A percentile compares a stretch with the other conserved stretches of the same genome.
Evolutionary conservation across 2,329 filamentous ascomycete genomes (phyloP).

Genomic region (Xylaria polymorpha): DNA sequence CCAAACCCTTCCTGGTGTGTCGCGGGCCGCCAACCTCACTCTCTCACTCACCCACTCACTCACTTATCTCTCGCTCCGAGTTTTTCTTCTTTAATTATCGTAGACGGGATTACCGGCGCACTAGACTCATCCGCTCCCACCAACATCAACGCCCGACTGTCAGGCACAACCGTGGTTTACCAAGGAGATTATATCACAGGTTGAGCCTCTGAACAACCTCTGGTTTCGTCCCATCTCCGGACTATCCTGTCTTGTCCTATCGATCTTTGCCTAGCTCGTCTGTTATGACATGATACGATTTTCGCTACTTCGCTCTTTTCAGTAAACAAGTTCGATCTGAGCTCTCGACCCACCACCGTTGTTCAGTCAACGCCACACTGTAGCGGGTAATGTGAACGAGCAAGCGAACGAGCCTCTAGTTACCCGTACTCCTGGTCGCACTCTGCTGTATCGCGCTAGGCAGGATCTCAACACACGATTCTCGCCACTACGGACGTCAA

Average conservation of each 20-base stretch:
- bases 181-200: slow-evolving; percentile 53
- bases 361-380: slow-evolving; percentile 33
- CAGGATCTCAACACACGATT: slow-evolving; percentile 42
- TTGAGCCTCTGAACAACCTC: slow-evolving; percentile 47
- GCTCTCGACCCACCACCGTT: slow-evolving; percentile 16
- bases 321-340: slow-evolving; percentile 47
- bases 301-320: slow-evolving; percentile 55
- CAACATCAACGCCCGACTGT: slow-evolving; percentile 53
- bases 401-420: slow-evolving; percentile 30
- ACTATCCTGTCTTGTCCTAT: slow-evolving; percentile 43
- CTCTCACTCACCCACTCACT: slow-evolving; percentile 35
- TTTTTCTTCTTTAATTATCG: slow-evolving; percentile 38
- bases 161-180: slow-evolving; percentile 51
- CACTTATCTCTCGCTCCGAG: slow-evolving; percentile 34
- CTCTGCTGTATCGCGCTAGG: slow-evolving; percentile 19
- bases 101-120: slow-evolving; percentile 33
- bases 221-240: slow-evolving; percentile 48
- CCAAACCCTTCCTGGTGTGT: slow-evolving; percentile 47
- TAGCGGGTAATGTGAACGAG: slow-evolving; percentile 27
- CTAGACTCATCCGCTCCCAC: slow-evolving; percentile 44
- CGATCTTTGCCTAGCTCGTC: slow-evolving; percentile 46
- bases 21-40: slow-evolving; percentile 46
- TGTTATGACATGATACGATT: slow-evolving; percentile 48
- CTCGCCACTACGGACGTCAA: slow-evolving; percentile 34
- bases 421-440: slow-evolving; percentile 26